These are phyloP conservation scores for Allium sativum DNA, from an alignment of 106 monocot species.

Conservation along the genomic window DNA sequence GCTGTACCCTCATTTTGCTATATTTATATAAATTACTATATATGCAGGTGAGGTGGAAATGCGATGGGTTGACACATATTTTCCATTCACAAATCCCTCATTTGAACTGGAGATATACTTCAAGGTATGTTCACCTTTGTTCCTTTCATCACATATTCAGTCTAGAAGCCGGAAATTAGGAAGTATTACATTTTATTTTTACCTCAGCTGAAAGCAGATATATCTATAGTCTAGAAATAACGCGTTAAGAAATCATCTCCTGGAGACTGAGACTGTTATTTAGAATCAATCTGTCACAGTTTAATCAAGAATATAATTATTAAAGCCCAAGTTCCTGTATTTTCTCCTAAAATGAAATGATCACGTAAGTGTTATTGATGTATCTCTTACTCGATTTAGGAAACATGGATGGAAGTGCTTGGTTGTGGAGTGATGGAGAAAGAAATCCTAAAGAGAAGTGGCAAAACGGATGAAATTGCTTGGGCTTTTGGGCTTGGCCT, in stretches of 20 bases:
- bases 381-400: conserved; percentile 28
- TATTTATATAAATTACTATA: not conserved
- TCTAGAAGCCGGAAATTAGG: no score
- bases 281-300: not conserved
- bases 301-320: no score
- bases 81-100: conserved; percentile 96
- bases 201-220: not conserved
- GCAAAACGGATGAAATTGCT: conserved; percentile 61
- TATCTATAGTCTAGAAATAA: not conserved
- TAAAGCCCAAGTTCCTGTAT: no score
- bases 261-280: not conserved
- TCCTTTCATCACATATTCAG: no score
- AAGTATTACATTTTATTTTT: no score
- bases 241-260: not conserved
- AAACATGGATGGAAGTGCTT: conserved; percentile 94
- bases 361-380: not conserved
- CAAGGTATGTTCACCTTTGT: conserved; percentile 41
- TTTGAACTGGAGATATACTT: conserved; percentile 99
- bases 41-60: conserved; percentile 88
- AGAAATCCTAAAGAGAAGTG: conserved; percentile 70
- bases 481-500: conserved; percentile 99
- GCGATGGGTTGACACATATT: conserved; percentile 99
- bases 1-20: not conserved
- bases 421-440: conserved; percentile 98
- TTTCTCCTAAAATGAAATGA: no score